A percentile compares a stretch with the other conserved stretches of the same genome.
These are phyloP conservation scores for Bothia castanella DNA, from an alignment of 1,284 basidiomycete species.

Conservation along the genomic window DNA sequence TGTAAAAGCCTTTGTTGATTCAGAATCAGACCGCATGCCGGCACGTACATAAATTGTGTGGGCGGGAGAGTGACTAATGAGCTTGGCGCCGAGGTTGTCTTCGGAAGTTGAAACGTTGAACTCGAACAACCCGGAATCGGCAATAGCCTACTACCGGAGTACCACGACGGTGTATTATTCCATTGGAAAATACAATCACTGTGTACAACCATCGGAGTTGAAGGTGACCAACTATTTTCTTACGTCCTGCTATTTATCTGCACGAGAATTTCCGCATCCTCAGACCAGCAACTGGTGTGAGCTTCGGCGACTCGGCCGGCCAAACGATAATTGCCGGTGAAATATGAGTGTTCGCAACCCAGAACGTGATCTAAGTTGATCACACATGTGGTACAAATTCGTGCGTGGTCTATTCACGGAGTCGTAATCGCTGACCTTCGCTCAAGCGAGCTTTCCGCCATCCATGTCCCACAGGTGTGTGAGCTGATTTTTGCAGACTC, in stretches of 20 bases:
- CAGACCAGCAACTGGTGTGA: too few relatives aligned
- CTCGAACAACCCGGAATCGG: too few relatives aligned
- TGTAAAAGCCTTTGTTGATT: not conserved
- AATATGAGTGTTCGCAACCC: not conserved
- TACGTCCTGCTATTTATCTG: too few relatives aligned
- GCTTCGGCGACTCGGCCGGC: too few relatives aligned
- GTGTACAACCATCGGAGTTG: too few relatives aligned
- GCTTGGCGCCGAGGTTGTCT: too few relatives aligned
- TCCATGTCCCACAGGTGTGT: constrained; percentile 20
- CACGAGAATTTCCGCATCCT: not conserved
- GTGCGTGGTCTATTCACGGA: constrained; percentile 2
- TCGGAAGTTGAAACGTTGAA: too few relatives aligned
- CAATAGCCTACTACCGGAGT: too few relatives aligned
- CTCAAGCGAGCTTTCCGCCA: not conserved
- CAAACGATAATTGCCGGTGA: constrained; percentile 6
- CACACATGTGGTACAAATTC: not conserved
- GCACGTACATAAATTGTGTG: not conserved
- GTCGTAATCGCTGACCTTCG: not conserved
- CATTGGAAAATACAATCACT: too few relatives aligned
- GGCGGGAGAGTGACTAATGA: too few relatives aligned
- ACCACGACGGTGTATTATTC: too few relatives aligned
- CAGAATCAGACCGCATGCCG: not conserved
- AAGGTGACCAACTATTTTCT: too few relatives aligned
- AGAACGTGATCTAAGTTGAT: not conserved
- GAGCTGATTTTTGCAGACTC: not conserved